Conservation (phyloP, 2,329 filamentous ascomycete genomes). For the Trichoderma cornu-damae region DNA sequence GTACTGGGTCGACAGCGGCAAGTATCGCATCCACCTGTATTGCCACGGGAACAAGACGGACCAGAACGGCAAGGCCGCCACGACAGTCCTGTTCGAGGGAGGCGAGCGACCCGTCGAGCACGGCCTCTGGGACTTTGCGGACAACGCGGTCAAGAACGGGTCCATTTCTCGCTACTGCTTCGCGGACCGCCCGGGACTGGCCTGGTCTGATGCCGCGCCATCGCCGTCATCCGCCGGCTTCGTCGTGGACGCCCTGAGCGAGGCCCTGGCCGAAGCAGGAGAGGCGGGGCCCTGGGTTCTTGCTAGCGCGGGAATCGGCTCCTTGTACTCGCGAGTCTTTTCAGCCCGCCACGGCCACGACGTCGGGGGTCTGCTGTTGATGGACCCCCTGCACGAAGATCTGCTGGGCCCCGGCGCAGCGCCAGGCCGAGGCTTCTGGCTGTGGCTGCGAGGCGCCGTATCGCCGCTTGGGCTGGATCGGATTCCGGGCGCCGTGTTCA, state of each 20-base stretch:
- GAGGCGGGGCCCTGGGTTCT: slow-evolving; percentile 88
- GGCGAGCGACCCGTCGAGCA: slow-evolving; percentile 75
- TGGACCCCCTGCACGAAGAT: slow-evolving; percentile 88
- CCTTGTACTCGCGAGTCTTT: slow-evolving; percentile 87
- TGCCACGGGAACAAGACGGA: slow-evolving; percentile 68
- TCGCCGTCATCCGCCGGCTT: slow-evolving; percentile 91
- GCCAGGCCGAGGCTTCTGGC: slow-evolving; percentile 68
- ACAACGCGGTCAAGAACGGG: slow-evolving; percentile 69
- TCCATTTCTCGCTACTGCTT: slow-evolving; percentile 90
- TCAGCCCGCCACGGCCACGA: slow-evolving; percentile 72
- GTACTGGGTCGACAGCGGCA: slow-evolving; percentile 75
- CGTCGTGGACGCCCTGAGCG: slow-evolving; percentile 81
- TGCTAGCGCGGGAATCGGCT: slow-evolving; percentile 79
- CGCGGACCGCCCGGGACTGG: slow-evolving; percentile 85
- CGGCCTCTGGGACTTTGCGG: slow-evolving; percentile 73
- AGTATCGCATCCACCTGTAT: slow-evolving; percentile 81
- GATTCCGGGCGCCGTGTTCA: slow-evolving; percentile 73
- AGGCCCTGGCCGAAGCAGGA: slow-evolving; percentile 72
- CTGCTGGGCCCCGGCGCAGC: slow-evolving; percentile 63
- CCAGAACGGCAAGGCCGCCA: slow-evolving; percentile 47
- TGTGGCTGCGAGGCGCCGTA: slow-evolving; percentile 82
- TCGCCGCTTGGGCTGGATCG: slow-evolving; percentile 83
- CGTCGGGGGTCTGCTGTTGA: slow-evolving; percentile 72
- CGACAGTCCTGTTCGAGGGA: slow-evolving; percentile 81
- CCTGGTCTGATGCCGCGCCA: slow-evolving; percentile 83